Conservation (phyloP, 2,329 filamentous ascomycete genomes). For the Podosphaera xanthii region DNA sequence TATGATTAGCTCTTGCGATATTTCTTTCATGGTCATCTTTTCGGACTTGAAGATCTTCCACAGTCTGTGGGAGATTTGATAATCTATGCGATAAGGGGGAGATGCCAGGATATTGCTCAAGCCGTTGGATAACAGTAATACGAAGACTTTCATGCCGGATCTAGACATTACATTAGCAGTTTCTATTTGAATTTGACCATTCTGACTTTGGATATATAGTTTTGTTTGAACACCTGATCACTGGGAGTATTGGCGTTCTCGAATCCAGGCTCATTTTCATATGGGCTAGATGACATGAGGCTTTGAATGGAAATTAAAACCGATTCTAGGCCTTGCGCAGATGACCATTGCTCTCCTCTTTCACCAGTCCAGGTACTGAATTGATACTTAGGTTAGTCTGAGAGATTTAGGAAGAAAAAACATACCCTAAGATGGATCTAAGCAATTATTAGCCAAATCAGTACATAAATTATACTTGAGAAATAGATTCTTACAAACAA, state of each 20-base stretch:
- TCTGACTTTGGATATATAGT: constrained; percentile 56
- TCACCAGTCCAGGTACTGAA: constrained; percentile 83
- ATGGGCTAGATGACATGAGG: constrained; percentile 80
- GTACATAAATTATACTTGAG: neutral
- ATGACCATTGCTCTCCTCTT: constrained; percentile 83
- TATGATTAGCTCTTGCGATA: constrained; percentile 25
- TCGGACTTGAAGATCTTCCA: constrained; percentile 23
- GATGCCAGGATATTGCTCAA: constrained; percentile 60
- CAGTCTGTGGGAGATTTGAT: constrained; percentile 15
- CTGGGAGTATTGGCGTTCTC: constrained; percentile 45
- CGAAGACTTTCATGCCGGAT: constrained; percentile 80
- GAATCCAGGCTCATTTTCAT: constrained; percentile 89
- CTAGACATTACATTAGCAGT: constrained; percentile 21
- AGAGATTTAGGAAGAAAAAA: neutral
- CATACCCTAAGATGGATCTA: constrained; percentile 68
- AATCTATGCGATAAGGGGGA: constrained; percentile 23
- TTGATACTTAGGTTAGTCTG: neutral
- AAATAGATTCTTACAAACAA: constrained; percentile 44
- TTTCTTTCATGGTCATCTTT: constrained; percentile 22
- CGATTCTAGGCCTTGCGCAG: constrained; percentile 83
- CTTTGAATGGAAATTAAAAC: constrained; percentile 91
- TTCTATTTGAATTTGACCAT: neutral
- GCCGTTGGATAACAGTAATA: constrained; percentile 61
- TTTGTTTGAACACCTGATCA: constrained; percentile 51
- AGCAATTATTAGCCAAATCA: constrained; percentile 6